Conservation (phyloP, 2,329 filamentous ascomycete genomes). For the Alternaria incomplexa region DNA sequence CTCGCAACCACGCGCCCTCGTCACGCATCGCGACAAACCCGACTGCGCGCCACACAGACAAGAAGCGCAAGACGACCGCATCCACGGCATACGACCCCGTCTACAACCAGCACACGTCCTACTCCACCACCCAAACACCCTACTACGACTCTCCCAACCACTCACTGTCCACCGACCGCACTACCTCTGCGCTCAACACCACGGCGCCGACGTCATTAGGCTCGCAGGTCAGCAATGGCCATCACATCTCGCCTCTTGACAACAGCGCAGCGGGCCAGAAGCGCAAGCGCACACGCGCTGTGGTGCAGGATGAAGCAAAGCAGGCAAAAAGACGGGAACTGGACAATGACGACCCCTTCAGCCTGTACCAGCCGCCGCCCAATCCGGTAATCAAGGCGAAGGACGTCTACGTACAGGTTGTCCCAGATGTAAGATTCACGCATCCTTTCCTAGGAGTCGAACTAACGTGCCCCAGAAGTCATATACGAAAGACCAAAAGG, state of each 20-base stretch:
- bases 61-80: conserved; percentile 74
- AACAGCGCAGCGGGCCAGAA: conserved; percentile 78
- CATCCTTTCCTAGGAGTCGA: neutral
- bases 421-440: conserved; percentile 61
- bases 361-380: conserved; percentile 83
- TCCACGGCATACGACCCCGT: conserved; percentile 70
- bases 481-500: conserved; percentile 67
- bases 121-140: conserved; percentile 76
- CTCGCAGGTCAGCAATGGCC: conserved; percentile 66
- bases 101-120: conserved; percentile 73
- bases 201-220: conserved; percentile 88
- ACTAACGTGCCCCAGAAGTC: conserved; percentile 50
- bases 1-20: conserved; percentile 28
- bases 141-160: conserved; percentile 71
- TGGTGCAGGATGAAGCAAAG: conserved; percentile 82
- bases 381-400: conserved; percentile 89
- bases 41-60: conserved; percentile 64
- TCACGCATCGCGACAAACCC: conserved; percentile 50
- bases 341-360: conserved; percentile 73
- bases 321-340: conserved; percentile 67
- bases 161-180: conserved; percentile 82
- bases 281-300: conserved; percentile 84
- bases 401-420: conserved; percentile 63
- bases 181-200: conserved; percentile 78
- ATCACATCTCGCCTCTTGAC: conserved; percentile 67